Evolutionary conservation across 257 asterid species (phyloP).

Genomic region (Penstemon newberryi): DNA sequence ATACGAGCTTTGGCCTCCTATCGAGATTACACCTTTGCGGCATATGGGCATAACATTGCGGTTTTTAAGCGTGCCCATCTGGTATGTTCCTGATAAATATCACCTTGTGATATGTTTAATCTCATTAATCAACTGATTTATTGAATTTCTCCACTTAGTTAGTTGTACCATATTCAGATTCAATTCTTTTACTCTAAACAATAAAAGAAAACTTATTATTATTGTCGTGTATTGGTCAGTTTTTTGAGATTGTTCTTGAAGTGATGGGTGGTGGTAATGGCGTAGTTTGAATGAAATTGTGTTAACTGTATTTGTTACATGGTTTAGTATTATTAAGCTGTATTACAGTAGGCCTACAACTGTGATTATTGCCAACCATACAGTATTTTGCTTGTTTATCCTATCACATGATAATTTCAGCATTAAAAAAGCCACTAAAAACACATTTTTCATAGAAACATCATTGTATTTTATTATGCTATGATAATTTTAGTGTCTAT

Average conservation of each 20-base stretch:
- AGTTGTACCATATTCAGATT: too few species aligned
- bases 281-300: neutral
- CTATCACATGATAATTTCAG: neutral
- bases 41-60: slow-evolving; percentile 70
- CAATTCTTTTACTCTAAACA: too few species aligned
- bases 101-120: neutral
- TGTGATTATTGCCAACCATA: too few species aligned
- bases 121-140: neutral
- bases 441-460: neutral
- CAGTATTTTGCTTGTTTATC: neutral
- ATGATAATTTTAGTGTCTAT: slow-evolving; percentile 1
- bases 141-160: neutral
- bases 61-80: slow-evolving; percentile 85
- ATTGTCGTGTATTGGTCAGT: neutral
- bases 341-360: neutral
- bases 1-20: slow-evolving; percentile 87
- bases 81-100: slow-evolving; percentile 40
- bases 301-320: slow-evolving; percentile 2
- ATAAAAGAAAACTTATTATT: neutral
- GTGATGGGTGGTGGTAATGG: neutral
- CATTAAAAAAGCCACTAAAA: neutral
- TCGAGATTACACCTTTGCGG: slow-evolving; percentile 90
- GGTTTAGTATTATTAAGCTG: slow-evolving; percentile 1
- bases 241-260: neutral
- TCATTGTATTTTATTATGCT: neutral